A percentile compares a stretch with the other conserved stretches of the same genome.
Evolutionary conservation across 2,329 filamentous ascomycete species (phyloP).

Genomic region (Hymenoscyphus occultus): DNA sequence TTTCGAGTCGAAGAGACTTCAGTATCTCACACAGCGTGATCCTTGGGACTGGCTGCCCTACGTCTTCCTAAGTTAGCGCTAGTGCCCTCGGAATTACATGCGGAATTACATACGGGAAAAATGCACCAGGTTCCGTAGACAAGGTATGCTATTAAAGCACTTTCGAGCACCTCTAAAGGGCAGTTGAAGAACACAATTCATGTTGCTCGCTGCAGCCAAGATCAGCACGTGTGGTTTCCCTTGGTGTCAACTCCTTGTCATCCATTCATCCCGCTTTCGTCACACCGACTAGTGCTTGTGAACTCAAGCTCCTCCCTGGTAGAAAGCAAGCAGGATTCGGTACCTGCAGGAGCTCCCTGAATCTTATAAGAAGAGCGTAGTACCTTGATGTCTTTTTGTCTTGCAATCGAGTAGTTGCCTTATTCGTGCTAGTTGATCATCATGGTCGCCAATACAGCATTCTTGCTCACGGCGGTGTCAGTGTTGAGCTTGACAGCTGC

Average conservation of each 20-base stretch:
- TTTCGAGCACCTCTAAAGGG: background rate
- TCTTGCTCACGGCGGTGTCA: slow-evolving; percentile 37
- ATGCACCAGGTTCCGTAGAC: no score
- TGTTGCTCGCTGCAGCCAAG: slow-evolving; percentile 2
- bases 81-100: no score
- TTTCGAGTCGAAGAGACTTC: no score
- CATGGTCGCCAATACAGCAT: slow-evolving; percentile 31
- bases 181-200: background rate
- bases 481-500: slow-evolving; percentile 44
- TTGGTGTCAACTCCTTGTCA: slow-evolving; percentile 2
- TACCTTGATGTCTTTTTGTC: slow-evolving; percentile 10
- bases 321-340: background rate
- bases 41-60: no score
- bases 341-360: slow-evolving; percentile 12
- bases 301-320: slow-evolving; percentile 7
- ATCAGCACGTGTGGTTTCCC: slow-evolving; percentile 1
- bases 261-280: background rate
- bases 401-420: background rate
- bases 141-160: no score
- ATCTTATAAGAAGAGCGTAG: slow-evolving; percentile 6
- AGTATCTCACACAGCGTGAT: no score
- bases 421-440: slow-evolving; percentile 14
- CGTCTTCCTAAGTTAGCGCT: no score
- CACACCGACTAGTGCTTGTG: background rate
- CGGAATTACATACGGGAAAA: no score